These are phyloP conservation scores for Dipodascopsis uninucleata DNA, from an alignment of 805 yeast species.

Conservation along the genomic window DNA sequence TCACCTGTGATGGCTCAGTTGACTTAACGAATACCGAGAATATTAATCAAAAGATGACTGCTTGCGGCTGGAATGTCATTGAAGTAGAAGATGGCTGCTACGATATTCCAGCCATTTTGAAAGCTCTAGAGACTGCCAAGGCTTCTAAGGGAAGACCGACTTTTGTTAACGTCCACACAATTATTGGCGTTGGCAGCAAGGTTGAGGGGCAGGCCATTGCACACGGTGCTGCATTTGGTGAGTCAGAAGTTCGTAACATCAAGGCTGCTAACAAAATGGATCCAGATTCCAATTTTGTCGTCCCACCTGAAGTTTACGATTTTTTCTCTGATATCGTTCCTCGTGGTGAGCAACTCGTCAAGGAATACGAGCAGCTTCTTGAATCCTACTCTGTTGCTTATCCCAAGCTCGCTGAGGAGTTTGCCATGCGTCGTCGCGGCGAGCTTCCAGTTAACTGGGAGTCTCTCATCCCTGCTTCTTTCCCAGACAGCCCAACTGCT, in stretches of 20 bases:
- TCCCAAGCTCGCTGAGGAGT: slow-evolving; percentile 9
- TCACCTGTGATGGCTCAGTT: slow-evolving; percentile 13
- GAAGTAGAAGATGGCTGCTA: slow-evolving; percentile 38
- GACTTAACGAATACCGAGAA: slow-evolving; percentile 36
- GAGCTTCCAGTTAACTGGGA: slow-evolving; percentile 3
- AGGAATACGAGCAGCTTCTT: neutral
- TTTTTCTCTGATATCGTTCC: slow-evolving; percentile 7
- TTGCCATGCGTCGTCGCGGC: slow-evolving; percentile 6
- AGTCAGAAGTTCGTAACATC: slow-evolving; percentile 5
- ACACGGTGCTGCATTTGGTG: slow-evolving; percentile 17
- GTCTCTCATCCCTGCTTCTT: slow-evolving; percentile 5
- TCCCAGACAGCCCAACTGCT: slow-evolving; percentile 9
- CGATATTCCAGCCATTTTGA: slow-evolving; percentile 35
- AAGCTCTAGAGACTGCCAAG: slow-evolving; percentile 39
- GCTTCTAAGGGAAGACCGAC: slow-evolving; percentile 37
- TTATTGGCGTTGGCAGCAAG: slow-evolving; percentile 7
- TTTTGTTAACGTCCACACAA: slow-evolving; percentile 37
- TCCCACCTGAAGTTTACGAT: slow-evolving; percentile 9
- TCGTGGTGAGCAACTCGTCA: slow-evolving; percentile 5
- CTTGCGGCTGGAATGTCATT: slow-evolving; percentile 40
- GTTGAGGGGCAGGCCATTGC: slow-evolving; percentile 12
- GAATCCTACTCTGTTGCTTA: slow-evolving; percentile 1
- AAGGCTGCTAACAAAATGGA: slow-evolving; percentile 7
- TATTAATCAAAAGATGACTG: slow-evolving; percentile 36
- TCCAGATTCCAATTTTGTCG: slow-evolving; percentile 9